phyloP scores from a whole-genome alignment of 2,329 filamentous ascomycete species.

The Paraconiothyrium sp. region DNA sequence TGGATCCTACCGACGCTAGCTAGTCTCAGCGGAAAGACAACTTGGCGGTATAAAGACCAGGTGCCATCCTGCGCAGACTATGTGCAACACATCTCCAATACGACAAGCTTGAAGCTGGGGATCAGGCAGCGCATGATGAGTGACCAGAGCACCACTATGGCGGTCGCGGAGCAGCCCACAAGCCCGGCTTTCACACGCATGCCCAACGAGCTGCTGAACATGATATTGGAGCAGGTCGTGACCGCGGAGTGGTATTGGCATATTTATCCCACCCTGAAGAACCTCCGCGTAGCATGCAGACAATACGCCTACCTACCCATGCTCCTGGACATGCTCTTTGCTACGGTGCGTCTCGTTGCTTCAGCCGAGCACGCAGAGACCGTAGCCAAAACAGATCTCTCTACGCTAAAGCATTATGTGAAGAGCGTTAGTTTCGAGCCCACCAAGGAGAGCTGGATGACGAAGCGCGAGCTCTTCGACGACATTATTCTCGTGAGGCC shows the following conservation, averaged over 20 bases:
- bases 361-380: not conserved
- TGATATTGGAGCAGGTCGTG: constrained; percentile 1
- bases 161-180: not conserved
- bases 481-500: not conserved
- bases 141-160: not conserved
- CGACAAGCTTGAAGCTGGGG: not conserved
- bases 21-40: too few relatives aligned
- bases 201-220: not conserved
- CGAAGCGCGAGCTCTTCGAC: constrained; percentile 1
- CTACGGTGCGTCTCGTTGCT: not conserved
- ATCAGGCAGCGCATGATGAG: not conserved
- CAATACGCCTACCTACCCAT: not conserved
- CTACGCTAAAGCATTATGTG: not conserved
- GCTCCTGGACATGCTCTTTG: not conserved
- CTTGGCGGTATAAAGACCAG: not conserved
- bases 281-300: constrained; percentile 7
- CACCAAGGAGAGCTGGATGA: constrained; percentile 5
- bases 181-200: not conserved
- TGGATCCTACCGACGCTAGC: too few relatives aligned
- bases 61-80: not conserved
- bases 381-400: not conserved
- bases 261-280: not conserved
- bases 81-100: too few relatives aligned
- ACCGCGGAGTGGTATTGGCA: not conserved
- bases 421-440: constrained; percentile 3